A percentile compares a stretch with the other conserved stretches of the same genome.
Conservation (phyloP, 306 rosid genomes). For the Trifolium pratense region DNA sequence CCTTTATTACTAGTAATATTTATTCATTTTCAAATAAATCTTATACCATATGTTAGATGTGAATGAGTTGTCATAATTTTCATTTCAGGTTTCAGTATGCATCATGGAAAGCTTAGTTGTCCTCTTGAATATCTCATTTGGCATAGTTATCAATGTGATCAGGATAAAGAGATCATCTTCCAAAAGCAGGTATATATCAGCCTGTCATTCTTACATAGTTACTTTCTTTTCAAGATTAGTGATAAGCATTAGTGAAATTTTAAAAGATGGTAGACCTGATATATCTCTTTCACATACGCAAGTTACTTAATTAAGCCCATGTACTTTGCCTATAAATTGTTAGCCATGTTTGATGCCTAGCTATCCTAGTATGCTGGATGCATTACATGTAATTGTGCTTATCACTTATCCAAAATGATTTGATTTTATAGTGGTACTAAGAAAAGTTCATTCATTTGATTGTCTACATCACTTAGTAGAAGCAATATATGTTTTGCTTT, state of each 20-base stretch:
- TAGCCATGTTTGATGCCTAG: constrained; percentile 1
- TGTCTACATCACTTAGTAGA: background rate
- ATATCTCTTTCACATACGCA: constrained; percentile 19
- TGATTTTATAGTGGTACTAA: constrained; percentile 19
- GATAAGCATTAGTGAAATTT: constrained; percentile 30
- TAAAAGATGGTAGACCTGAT: constrained; percentile 26
- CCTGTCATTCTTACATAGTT: constrained; percentile 22
- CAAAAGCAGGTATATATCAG: constrained; percentile 61
- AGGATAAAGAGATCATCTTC: constrained; percentile 55
- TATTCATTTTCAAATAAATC: constrained; percentile 36
- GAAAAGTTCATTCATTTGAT: constrained; percentile 22
- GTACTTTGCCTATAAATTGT: constrained; percentile 30
- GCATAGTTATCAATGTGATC: constrained; percentile 68
- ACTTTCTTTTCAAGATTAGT: constrained; percentile 32
- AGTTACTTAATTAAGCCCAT: constrained; percentile 26
- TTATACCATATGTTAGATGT: constrained; percentile 15
- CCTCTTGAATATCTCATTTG: constrained; percentile 66
- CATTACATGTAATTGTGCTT: constrained; percentile 24
- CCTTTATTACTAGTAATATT: constrained; percentile 13
- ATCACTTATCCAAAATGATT: constrained; percentile 26
- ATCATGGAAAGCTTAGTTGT: constrained; percentile 55
- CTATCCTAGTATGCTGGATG: constrained; percentile 17
- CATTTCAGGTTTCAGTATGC: constrained; percentile 54
- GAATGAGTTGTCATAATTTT: constrained; percentile 28
- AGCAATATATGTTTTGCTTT: constrained; percentile 28